These are phyloP conservation scores for Phylloporus sp. DNA, from an alignment of 1,284 basidiomycete genomes.

Conservation along the genomic window DNA sequence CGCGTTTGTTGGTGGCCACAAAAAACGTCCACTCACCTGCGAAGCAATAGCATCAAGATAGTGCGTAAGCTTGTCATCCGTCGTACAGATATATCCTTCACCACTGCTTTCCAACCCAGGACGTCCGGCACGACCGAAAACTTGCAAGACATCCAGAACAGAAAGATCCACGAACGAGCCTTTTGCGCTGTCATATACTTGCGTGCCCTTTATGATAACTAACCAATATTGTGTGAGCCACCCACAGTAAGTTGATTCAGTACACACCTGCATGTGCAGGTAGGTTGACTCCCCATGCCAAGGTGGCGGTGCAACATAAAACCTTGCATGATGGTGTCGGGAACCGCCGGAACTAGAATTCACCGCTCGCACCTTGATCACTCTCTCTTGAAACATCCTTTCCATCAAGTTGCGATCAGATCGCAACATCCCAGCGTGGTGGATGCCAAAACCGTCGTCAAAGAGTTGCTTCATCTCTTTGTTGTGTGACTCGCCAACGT, in stretches of 20 bases:
- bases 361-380: conserved; percentile 76
- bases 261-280: conserved; percentile 91
- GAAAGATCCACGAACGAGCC: conserved; percentile 94
- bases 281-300: conserved; percentile 99
- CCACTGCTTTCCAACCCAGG: conserved; percentile 96
- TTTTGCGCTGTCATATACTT: conserved; percentile 90
- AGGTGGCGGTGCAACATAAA: conserved; percentile 96
- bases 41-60: conserved; percentile 91
- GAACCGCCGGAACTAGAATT: not conserved
- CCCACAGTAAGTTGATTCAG: conserved; percentile 10
- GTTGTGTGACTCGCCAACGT: conserved; percentile 84
- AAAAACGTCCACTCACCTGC: conserved; percentile 55
- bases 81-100: conserved; percentile 96
- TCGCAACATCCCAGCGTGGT: conserved; percentile 98
- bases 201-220: conserved; percentile 98
- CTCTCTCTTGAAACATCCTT: conserved; percentile 88
- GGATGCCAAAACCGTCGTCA: conserved; percentile 94
- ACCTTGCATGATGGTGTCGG: conserved; percentile 61
- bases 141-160: conserved; percentile 95
- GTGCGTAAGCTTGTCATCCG: conserved; percentile 91
- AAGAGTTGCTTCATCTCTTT: conserved; percentile 98
- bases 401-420: conserved; percentile 97
- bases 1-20: not conserved
- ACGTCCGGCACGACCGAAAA: conserved; percentile 97
- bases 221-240: conserved; percentile 17